Evolutionary conservation across 495 filamentous ascomycete genomes (phyloP).

Genomic region (Entonaema liquescens): DNA sequence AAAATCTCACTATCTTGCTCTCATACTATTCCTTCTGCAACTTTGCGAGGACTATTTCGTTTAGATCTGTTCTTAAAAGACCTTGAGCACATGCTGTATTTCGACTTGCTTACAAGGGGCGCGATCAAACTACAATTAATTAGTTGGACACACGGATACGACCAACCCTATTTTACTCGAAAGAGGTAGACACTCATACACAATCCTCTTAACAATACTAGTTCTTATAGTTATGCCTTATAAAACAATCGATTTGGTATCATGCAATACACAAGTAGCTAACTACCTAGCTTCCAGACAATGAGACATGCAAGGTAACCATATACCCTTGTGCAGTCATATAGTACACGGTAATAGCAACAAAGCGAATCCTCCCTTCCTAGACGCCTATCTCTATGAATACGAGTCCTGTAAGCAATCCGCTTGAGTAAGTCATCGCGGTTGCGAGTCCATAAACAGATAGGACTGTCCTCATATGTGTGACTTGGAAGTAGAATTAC

Average conservation of each 20-base stretch:
- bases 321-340: conserved; percentile 1
- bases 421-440: background rate
- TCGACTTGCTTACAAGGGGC: background rate
- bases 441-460: background rate
- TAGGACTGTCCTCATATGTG: background rate
- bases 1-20: too few relatives aligned
- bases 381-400: background rate
- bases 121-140: background rate
- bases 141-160: background rate
- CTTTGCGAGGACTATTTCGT: too few relatives aligned
- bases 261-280: conserved; percentile 5
- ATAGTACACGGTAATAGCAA: background rate
- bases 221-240: background rate
- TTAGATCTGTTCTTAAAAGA: too few relatives aligned
- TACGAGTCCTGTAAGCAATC: background rate
- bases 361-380: background rate
- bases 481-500: background rate
- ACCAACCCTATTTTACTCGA: background rate
- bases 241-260: conserved; percentile 17
- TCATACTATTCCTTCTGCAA: too few relatives aligned
- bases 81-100: too few relatives aligned
- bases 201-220: background rate
- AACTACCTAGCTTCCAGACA: background rate
- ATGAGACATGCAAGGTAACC: background rate
- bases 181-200: too few relatives aligned